Evolutionary conservation across 2,329 filamentous ascomycete species (phyloP).

Genomic region (Colletotrichum eleusines): DNA sequence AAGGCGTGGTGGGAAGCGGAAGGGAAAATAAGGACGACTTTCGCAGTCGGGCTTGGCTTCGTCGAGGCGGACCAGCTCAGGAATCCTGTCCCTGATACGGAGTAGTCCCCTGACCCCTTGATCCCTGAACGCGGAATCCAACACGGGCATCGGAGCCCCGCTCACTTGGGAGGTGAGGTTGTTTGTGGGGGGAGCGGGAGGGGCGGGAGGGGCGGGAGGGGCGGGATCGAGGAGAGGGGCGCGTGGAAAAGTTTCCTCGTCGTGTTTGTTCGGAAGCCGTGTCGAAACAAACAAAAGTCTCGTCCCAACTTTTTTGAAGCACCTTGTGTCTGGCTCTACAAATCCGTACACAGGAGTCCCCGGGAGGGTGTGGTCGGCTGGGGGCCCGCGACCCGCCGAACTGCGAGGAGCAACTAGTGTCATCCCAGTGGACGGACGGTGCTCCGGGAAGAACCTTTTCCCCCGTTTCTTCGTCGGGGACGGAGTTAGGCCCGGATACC

Average conservation of each 20-base stretch:
- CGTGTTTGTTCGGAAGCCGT: neutral
- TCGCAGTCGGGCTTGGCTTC: neutral
- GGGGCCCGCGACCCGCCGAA: constrained; percentile 13
- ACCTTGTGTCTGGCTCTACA: constrained; percentile 6
- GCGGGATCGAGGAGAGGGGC: neutral
- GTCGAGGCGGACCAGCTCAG: neutral
- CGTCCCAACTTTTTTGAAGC: constrained; percentile 5
- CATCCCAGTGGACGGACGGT: neutral
- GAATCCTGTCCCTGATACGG: constrained; percentile 1
- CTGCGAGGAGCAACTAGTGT: constrained; percentile 14
- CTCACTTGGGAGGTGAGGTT: neutral
- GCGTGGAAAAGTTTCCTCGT: too few relatives aligned
- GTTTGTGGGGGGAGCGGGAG: neutral
- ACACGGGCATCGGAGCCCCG: neutral
- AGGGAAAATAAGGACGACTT: neutral
- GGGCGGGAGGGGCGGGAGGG: neutral
- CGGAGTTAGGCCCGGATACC: too few relatives aligned
- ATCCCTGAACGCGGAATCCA: neutral
- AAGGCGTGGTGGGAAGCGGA: neutral
- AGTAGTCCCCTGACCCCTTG: neutral
- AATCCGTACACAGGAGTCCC: neutral
- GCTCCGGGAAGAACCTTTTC: neutral
- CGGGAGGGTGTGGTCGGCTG: neutral
- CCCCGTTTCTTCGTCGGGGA: neutral
- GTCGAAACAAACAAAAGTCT: constrained; percentile 1